Base-by-base conservation (phyloP, 2,329 filamentous ascomycete genomes). In the Tolypocladium guangdongense region DNA sequence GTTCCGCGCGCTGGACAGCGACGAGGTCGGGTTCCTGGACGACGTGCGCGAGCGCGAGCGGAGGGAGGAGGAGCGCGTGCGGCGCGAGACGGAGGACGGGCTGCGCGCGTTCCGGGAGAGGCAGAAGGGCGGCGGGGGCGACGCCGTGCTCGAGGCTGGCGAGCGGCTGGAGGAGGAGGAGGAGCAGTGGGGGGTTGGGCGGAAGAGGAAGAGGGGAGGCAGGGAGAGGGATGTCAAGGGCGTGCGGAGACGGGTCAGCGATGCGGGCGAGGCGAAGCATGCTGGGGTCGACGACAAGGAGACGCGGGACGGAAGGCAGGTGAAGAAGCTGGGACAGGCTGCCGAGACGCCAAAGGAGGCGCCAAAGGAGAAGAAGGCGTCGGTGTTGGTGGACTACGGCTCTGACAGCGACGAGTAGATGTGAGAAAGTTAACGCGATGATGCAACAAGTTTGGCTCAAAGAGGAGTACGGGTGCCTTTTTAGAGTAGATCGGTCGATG, bases 21-120 rank as follows among this genome's bases (percentile, higher is more conserved):
- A 90, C 64, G 88, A 92, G 71, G 76, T 87, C 50, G 87, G 86
- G 22, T 92, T 90, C 59, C 70, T 93, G 50, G 82, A 85, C 48
- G 78, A 78, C 47, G 75, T 87, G 39, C 62, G 72, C 49, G 75
- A 73, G 51, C 69, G 70, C 52, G 72, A 74, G 63, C 67, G 75
- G 37, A 68, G 64, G 6, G 81, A 81, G 60, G 82, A 84, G 64
- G 78, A 79, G 56, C 66, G 73, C 46, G 68, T 77, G 50, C 70
- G 72, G 58, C 68, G 70, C 32, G 82, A 86, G 71, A 78, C 76
- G 39, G 78, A 82, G 60, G 76, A 79, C 27, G 75, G 80, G 7
- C 65, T 87, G 20, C 71, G 70, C 58, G 70, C 69, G 32, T 87
- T 87, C 61, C 71, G 81, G 52, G 70, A 73, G 64, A 71, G 72